Base-by-base conservation (phyloP, 2,329 filamentous ascomycete genomes). In the Alternaria brassicicola region DNA sequence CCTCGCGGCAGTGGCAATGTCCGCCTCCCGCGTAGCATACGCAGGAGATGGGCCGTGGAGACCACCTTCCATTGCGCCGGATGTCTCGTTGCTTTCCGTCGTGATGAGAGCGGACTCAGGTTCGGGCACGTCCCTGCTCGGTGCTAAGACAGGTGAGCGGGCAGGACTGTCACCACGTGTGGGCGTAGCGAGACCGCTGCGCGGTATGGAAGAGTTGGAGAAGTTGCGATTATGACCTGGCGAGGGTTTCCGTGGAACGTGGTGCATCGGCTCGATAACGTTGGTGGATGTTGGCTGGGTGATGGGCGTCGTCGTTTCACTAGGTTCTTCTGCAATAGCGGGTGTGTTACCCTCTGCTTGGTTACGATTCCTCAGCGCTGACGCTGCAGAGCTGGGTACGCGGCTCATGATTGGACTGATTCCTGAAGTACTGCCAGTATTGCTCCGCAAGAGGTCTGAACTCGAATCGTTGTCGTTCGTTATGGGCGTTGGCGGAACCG, bases 391-490 rank as follows among this genome's bases (percentile, higher is more conserved):
- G 57, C 83, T 83, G 6, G 84, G 81, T n/a, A 81, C 83, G 50
- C 80, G 78, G 63, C 81, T 84, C 73, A 89, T 88, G 52, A 90
- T 89, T 2, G 88, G 88, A 68, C 87, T 89, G 61, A 90, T 86
- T 26, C 81, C 81, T 47, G 83, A 82, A 8, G 87, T 89, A 61
- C 86, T 87, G 59, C 83, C 83, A 56, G 86, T 89, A 64, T 88
- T 85, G 52, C 85, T 88, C 59, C 87, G 79, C 33, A 77, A 80
- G n/a, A 87, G 76, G 38, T 78, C 82, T 2, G 74, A 76, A 10
- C 72, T 73, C 5, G 70, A 70, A 53, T 77, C 76, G 33, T 76
- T 78, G 52, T 77, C 76, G 30, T 77, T 78, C 19, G 83, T 83
- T 39, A 81, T 74, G 9, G 84, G 83, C 3, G 84, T 83, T 9